Evolutionary conservation across 2,329 filamentous ascomycete species (phyloP).

Genomic region (Colletotrichum sp.): DNA sequence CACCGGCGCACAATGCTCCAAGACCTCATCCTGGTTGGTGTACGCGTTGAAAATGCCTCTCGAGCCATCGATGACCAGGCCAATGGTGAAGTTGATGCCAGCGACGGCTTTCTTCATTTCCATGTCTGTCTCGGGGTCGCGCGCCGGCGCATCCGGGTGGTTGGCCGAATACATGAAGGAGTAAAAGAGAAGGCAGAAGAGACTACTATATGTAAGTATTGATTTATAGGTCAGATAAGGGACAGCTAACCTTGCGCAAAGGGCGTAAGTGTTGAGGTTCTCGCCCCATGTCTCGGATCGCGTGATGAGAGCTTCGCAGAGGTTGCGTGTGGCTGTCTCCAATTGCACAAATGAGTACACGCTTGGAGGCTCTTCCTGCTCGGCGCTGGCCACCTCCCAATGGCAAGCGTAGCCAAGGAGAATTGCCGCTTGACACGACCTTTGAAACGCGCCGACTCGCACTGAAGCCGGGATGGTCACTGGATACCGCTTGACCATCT

Average conservation of each 20-base stretch:
- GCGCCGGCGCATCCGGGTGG: slow-evolving; percentile 23
- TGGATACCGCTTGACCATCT: slow-evolving; percentile 30
- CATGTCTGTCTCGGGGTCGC: slow-evolving; percentile 26
- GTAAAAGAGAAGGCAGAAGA: slow-evolving; percentile 39
- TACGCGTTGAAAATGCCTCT: slow-evolving; percentile 38
- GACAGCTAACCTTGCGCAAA: slow-evolving; percentile 33
- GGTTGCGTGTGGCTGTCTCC: slow-evolving; percentile 32
- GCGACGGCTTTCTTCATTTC: slow-evolving; percentile 38
- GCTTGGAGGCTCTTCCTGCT: slow-evolving; percentile 23
- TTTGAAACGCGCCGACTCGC: slow-evolving; percentile 38
- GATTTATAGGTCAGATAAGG: background rate
- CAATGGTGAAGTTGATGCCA: slow-evolving; percentile 41
- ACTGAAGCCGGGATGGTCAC: slow-evolving; percentile 31
- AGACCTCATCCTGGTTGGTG: slow-evolving; percentile 32
- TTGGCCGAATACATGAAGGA: slow-evolving; percentile 32
- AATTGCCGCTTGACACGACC: slow-evolving; percentile 39
- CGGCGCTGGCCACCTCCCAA: slow-evolving; percentile 25
- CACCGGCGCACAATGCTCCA: slow-evolving; percentile 36
- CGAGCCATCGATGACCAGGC: slow-evolving; percentile 40
- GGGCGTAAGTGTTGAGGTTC: slow-evolving; percentile 39
- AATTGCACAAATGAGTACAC: slow-evolving; percentile 35
- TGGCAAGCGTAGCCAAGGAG: slow-evolving; percentile 35
- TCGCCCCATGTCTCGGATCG: slow-evolving; percentile 38
- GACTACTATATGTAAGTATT: slow-evolving; percentile 18
- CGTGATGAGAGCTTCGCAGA: slow-evolving; percentile 38